Percentiles rank a stretch among this genome's conserved stretches.
phyloP scores from a whole-genome alignment of 2,329 filamentous ascomycete species.

The Penicillium sp. region DNA sequence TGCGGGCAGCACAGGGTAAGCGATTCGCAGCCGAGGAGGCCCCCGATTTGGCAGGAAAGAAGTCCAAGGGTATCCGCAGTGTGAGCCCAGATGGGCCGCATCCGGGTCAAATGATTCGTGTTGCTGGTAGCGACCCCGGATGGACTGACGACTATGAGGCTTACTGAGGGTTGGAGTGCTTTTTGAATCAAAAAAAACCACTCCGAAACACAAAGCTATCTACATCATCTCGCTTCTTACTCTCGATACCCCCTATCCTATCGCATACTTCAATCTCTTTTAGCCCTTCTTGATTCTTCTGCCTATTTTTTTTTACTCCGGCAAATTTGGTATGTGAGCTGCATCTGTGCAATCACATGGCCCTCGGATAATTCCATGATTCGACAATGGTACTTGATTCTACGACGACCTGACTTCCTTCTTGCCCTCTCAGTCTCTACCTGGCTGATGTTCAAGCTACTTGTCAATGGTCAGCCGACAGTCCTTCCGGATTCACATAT shows the following conservation, averaged over 20 bases:
- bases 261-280: conserved; percentile 7
- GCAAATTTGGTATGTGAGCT: conserved; percentile 11
- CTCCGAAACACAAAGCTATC: conserved; percentile 1
- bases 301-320: conserved; percentile 9
- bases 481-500: conserved; percentile 9
- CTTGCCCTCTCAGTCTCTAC: conserved; percentile 12
- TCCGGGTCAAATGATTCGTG: conserved; percentile 40
- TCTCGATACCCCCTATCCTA: conserved; percentile 1
- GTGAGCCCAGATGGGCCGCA: conserved; percentile 40
- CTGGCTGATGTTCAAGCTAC: conserved; percentile 12
- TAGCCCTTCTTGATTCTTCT: conserved; percentile 1
- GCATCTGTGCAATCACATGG: conserved; percentile 16
- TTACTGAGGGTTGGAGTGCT: conserved; percentile 25
- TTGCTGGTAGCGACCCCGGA: conserved; percentile 47
- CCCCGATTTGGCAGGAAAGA: conserved; percentile 35
- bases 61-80: conserved; percentile 43
- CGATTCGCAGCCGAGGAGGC: conserved; percentile 45
- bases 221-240: conserved; percentile 9
- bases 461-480: conserved; percentile 2
- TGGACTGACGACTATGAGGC: conserved; percentile 50
- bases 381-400: conserved; percentile 15
- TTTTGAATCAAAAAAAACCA: background rate
- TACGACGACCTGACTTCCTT: conserved; percentile 14
- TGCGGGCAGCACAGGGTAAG: conserved; percentile 64
- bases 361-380: conserved; percentile 26